Conservation (phyloP, 495 filamentous ascomycete species). For the Ramalina peruviana region DNA sequence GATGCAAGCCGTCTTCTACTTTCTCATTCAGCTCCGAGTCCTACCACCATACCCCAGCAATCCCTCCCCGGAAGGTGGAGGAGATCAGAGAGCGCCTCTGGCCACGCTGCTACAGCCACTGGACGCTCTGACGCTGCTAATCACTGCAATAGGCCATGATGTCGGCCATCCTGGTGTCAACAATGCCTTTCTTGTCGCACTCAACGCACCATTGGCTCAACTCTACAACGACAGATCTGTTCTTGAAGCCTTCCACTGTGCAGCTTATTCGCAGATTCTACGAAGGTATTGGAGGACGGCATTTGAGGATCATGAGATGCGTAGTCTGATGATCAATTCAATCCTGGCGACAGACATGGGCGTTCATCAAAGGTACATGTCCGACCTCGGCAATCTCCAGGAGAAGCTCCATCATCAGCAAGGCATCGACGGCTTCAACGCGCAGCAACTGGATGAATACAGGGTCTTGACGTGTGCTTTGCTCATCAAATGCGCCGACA, state of each 20-base stretch:
- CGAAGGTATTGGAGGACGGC: conserved; percentile 81
- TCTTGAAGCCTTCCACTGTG: conserved; percentile 93
- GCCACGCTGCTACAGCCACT: conserved; percentile 63
- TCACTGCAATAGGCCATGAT: conserved; percentile 93
- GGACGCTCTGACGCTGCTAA: conserved; percentile 75
- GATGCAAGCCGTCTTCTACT: conserved; percentile 83
- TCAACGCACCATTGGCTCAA: conserved; percentile 92
- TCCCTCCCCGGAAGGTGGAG: conserved; percentile 14
- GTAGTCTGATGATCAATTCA: conserved; percentile 83
- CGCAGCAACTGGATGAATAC: conserved; percentile 53
- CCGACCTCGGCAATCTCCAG: conserved; percentile 61
- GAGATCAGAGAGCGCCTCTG: conserved; percentile 41
- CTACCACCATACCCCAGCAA: conserved; percentile 49
- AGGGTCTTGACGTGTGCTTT: conserved; percentile 70
- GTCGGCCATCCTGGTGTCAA: conserved; percentile 97
- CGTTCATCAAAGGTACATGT: conserved; percentile 91
- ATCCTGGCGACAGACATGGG: conserved; percentile 97
- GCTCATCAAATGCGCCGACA: conserved; percentile 95
- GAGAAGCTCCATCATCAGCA: conserved; percentile 53
- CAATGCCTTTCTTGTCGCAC: conserved; percentile 84
- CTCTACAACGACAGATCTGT: conserved; percentile 96
- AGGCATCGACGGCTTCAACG: conserved; percentile 54
- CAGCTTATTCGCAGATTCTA: conserved; percentile 91
- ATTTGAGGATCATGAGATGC: conserved; percentile 59
- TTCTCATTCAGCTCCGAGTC: conserved; percentile 69